Conservation (phyloP, 257 asterid genomes). For the Sherardia arvensis region DNA sequence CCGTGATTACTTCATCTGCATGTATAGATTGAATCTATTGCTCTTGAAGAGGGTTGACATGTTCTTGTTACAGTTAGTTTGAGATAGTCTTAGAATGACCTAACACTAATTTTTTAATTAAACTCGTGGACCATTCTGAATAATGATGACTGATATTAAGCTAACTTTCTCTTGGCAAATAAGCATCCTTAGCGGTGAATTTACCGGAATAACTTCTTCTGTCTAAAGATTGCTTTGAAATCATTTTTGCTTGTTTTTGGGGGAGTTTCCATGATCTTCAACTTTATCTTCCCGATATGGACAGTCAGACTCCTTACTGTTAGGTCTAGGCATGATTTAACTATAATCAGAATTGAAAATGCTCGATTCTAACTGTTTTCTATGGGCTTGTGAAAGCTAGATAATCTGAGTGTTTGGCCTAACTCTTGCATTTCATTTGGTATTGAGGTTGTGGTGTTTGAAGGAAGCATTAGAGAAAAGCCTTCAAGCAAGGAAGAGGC, state of each 20-base stretch:
- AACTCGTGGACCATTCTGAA: background rate
- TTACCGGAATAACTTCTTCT: background rate
- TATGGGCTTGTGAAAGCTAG: conserved; percentile 18
- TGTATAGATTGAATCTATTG: background rate
- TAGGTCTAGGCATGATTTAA: background rate
- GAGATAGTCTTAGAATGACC: background rate
- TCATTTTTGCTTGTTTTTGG: background rate
- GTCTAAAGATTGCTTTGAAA: background rate
- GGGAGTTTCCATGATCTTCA: background rate
- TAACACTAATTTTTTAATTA: background rate
- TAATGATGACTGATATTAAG: background rate
- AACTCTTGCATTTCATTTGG: conserved; percentile 28
- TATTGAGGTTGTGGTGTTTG: conserved; percentile 76
- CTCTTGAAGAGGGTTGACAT: background rate
- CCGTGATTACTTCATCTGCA: background rate
- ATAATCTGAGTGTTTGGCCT: conserved; percentile 24
- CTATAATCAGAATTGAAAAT: background rate
- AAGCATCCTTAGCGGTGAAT: background rate
- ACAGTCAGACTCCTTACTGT: background rate
- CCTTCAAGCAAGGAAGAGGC: conserved; percentile 71
- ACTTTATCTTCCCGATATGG: background rate
- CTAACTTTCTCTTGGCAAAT: background rate
- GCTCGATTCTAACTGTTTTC: conserved; percentile 14
- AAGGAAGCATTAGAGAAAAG: conserved; percentile 73
- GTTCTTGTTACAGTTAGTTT: background rate